Conservation (phyloP, 352 stramenopile genomes). For the Pythium periplocum region DNA sequence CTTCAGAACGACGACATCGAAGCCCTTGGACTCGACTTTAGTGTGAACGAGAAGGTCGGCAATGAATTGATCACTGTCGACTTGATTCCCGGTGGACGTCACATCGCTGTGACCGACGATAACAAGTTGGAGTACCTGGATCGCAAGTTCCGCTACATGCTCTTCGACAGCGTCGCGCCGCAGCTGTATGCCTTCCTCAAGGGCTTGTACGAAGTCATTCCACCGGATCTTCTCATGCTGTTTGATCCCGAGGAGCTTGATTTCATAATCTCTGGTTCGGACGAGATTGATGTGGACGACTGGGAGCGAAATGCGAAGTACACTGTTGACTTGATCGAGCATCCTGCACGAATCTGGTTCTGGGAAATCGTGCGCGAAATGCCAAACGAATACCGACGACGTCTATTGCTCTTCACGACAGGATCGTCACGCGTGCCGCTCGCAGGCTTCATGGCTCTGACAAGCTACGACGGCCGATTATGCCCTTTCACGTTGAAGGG, state of each 20-base stretch:
- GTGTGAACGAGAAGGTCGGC: conserved; percentile 12
- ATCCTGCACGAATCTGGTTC: conserved; percentile 23
- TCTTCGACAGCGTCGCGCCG: conserved; percentile 84
- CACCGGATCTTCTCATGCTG: conserved; percentile 84
- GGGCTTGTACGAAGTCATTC: conserved; percentile 94
- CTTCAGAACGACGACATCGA: conserved; percentile 32
- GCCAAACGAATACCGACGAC: conserved; percentile 40
- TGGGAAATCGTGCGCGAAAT: conserved; percentile 80
- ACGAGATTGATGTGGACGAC: conserved; percentile 92
- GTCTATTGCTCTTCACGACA: conserved; percentile 63
- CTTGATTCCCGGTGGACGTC: conserved; percentile 25
- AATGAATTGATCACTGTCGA: conserved; percentile 20
- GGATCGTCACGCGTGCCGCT: conserved; percentile 60
- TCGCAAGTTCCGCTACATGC: conserved; percentile 82
- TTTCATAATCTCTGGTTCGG: conserved; percentile 90
- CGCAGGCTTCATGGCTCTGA: conserved; percentile 42
- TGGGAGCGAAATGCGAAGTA: conserved; percentile 86
- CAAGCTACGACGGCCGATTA: conserved; percentile 48
- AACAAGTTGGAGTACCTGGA: conserved; percentile 90
- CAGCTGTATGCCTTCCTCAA: conserved; percentile 78
- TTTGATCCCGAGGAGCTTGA: conserved; percentile 96
- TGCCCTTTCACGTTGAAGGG: conserved; percentile 60
- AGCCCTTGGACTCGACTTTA: conserved; percentile 39
- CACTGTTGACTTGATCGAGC: conserved; percentile 7
- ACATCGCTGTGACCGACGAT: conserved; percentile 82